A percentile compares a stretch with the other conserved stretches of the same genome.
These are phyloP conservation scores for Fusarium hostae DNA, from an alignment of 2,329 filamentous ascomycete genomes.

Conservation along the genomic window DNA sequence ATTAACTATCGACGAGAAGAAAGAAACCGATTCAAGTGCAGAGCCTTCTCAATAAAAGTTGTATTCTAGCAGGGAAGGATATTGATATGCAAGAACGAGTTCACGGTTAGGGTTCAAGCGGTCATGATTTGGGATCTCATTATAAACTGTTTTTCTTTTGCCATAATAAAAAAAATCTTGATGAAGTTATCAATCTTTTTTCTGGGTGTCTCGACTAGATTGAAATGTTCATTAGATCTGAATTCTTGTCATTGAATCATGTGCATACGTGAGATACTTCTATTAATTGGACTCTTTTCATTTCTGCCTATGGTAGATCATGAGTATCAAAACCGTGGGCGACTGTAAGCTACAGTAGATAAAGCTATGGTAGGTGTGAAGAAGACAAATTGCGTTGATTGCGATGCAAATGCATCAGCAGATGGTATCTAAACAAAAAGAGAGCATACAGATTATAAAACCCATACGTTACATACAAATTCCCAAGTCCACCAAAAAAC, in stretches of 20 bases:
- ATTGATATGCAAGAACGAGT: conserved; percentile 37
- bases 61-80: conserved; percentile 15
- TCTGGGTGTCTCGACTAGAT: neutral
- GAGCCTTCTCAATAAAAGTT: conserved; percentile 27
- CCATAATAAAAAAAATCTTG: conserved; percentile 16
- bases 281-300: neutral
- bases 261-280: neutral
- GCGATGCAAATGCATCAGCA: conserved; percentile 30
- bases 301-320: neutral
- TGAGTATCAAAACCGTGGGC: neutral
- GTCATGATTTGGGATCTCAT: conserved; percentile 37
- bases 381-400: conserved; percentile 19
- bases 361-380: neutral
- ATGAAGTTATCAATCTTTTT: neutral
- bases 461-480: conserved; percentile 26
- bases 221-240: neutral
- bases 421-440: conserved; percentile 45
- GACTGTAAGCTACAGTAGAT: neutral
- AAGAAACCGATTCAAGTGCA: conserved; percentile 23
- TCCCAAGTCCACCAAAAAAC: conserved; percentile 40
- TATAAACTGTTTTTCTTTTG: conserved; percentile 22
- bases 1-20: conserved; percentile 27
- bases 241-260: neutral
- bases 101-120: conserved; percentile 40
- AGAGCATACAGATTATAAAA: conserved; percentile 29